These are phyloP conservation scores for Hyparrhenia diplandra DNA, from an alignment of 176 grass and related monocot genomes.

Conservation along the genomic window DNA sequence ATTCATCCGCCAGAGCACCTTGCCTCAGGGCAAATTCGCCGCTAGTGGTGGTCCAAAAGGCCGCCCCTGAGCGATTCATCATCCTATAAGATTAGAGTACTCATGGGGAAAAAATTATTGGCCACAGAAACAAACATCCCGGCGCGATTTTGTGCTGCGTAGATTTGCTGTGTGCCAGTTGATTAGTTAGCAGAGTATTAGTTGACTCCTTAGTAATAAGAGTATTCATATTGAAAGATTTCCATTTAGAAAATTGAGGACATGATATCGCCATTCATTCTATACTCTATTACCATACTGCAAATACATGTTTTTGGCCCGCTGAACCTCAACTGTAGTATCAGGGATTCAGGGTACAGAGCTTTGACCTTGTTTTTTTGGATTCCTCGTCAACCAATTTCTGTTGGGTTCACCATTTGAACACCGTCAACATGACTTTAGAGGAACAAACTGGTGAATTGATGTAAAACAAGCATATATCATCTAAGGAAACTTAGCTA, in stretches of 20 bases:
- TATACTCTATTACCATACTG: neutral
- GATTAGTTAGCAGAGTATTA: neutral
- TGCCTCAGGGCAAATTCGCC: neutral
- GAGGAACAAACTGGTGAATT: neutral
- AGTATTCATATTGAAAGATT: neutral
- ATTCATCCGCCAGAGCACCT: neutral
- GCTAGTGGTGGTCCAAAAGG: neutral
- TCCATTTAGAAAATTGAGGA: neutral
- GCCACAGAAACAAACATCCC: no score
- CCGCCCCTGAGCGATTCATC: neutral
- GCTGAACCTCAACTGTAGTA: neutral
- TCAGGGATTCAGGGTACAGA: constrained; percentile 2
- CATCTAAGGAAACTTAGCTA: neutral
- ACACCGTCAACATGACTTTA: neutral
- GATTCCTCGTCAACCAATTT: constrained; percentile 30
- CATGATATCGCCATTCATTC: neutral
- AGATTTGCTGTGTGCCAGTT: neutral
- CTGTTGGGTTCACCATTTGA: neutral
- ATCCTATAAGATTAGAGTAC: neutral
- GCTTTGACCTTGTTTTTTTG: constrained; percentile 25
- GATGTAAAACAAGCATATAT: neutral
- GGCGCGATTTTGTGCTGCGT: neutral
- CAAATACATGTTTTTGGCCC: constrained; percentile 21
- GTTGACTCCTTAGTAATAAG: neutral
- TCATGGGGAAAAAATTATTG: neutral